Evolutionary conservation across 2,329 filamentous ascomycete genomes (phyloP), one percentile per base, ranked within the genome.

Genomic region (Hirsutella thompsonii): DNA sequence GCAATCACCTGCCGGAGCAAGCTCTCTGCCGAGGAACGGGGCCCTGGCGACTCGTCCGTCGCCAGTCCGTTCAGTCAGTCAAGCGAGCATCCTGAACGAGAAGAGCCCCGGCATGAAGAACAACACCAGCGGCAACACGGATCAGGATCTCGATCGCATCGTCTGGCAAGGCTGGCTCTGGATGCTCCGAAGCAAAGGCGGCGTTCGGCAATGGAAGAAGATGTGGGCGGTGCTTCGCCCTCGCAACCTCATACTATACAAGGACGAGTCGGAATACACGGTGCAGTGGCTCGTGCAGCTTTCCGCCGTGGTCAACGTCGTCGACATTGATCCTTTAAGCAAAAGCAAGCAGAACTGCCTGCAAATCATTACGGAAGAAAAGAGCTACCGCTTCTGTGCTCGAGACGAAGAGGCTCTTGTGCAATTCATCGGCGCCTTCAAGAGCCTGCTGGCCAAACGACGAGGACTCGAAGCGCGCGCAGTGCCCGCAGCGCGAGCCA

Each of bases 301-400:
- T 52, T 69, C 76, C 8, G 78, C 72, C 41, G 80, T 98, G 40
- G 82, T 96, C 52, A 85, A 93, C 51, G 89, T 86, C 1, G 89
- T 95, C 19, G 92, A 96, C 54, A 86, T 94, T 41, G 87, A 96
- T 50, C 82, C 89, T 0, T 67, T 94, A 47, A 90, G 83, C 53
- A 82, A 75, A 54, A 92, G 79, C 50, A 95, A 94, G 66, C 74
- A 72, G 37, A 79, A 84, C 56, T 96, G 92, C 60, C 71, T 96
- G 57, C 90, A 96, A 61, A 74, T 96, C 52, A 94, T 98, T 54
- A 85, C 83, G 29, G 90, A 95, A 52, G 90, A 96, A 56, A 92
- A 87, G 63, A 83, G 75, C 42, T 85, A 81, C 52, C 75, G 81
- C 23, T 83, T 92, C 48, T 85, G 81, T 55, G 78, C 88, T 0